Evolutionary conservation across 495 filamentous ascomycete species (phyloP).

Genomic region (Aspergillus carlsbadensis): DNA sequence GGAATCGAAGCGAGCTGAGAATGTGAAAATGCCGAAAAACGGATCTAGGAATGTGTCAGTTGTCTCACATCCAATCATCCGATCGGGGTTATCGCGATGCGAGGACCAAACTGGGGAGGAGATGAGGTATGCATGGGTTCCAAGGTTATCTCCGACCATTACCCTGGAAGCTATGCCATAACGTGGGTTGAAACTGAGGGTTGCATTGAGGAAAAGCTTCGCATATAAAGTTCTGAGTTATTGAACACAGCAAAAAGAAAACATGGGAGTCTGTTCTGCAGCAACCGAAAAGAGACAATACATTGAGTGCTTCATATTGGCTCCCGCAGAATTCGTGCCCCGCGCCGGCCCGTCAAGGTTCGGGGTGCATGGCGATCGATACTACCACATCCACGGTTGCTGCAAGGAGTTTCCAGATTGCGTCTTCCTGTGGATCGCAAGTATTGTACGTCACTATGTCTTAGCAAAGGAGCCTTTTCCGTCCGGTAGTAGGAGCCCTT

Average conservation of each 20-base stretch:
- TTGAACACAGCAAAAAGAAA: conserved; percentile 8
- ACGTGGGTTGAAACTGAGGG: neutral
- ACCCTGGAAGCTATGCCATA: neutral
- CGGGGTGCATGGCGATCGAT: conserved; percentile 31
- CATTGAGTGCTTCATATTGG: conserved; percentile 20
- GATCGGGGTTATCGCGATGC: neutral
- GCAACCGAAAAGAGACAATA: neutral
- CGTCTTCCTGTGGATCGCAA: neutral
- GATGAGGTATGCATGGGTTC: neutral
- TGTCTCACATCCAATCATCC: neutral
- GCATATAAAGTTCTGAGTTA: conserved; percentile 9
- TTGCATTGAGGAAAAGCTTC: conserved; percentile 7
- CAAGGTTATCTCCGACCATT: neutral
- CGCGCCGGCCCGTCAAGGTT: conserved; percentile 52
- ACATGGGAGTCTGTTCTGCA: neutral
- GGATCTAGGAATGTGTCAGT: neutral
- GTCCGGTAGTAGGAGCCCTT: neutral
- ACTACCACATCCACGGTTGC: conserved; percentile 32
- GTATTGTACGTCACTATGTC: neutral
- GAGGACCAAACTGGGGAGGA: too few species aligned
- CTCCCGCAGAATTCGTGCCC: conserved; percentile 21
- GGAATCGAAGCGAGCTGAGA: conserved; percentile 5
- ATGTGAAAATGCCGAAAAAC: conserved; percentile 8
- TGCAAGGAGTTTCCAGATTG: conserved; percentile 33
- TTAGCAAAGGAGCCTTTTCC: neutral